These are phyloP conservation scores for Rugonectria rugulosa DNA, from an alignment of 2,329 filamentous ascomycete species.

Conservation along the genomic window DNA sequence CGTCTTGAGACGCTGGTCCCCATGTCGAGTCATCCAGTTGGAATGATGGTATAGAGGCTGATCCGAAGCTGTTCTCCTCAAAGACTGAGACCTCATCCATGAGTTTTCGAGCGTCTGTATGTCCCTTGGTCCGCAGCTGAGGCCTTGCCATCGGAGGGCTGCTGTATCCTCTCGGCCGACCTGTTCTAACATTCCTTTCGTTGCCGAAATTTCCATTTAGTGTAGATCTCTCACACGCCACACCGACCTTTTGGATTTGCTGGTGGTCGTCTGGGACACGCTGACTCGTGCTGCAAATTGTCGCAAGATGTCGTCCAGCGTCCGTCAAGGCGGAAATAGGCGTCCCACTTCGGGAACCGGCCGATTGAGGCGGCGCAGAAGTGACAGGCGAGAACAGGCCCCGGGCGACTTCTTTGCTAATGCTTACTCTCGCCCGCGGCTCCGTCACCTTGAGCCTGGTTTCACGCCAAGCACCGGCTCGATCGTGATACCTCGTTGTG, in stretches of 20 bases:
- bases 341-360: neutral
- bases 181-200: neutral
- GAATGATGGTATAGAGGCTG: conserved; percentile 17
- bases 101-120: conserved; percentile 8
- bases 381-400: conserved; percentile 24
- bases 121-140: neutral
- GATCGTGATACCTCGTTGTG: conserved; percentile 18
- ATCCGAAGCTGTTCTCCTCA: conserved; percentile 19
- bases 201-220: neutral
- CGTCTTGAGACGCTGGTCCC: conserved; percentile 17
- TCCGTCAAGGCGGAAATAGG: conserved; percentile 9
- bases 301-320: conserved; percentile 10
- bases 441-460: conserved; percentile 17
- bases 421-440: conserved; percentile 26
- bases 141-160: neutral
- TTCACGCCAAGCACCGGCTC: conserved; percentile 27
- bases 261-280: neutral
- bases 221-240: neutral
- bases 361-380: conserved; percentile 7
- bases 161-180: neutral
- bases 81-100: conserved; percentile 29
- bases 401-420: conserved; percentile 21
- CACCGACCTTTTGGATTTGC: neutral
- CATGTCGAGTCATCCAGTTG: conserved; percentile 23
- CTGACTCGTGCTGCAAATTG: conserved; percentile 5